phyloP scores from a whole-genome alignment of 1,139 yeast genomes.

The Yamadazyma sp. region DNA sequence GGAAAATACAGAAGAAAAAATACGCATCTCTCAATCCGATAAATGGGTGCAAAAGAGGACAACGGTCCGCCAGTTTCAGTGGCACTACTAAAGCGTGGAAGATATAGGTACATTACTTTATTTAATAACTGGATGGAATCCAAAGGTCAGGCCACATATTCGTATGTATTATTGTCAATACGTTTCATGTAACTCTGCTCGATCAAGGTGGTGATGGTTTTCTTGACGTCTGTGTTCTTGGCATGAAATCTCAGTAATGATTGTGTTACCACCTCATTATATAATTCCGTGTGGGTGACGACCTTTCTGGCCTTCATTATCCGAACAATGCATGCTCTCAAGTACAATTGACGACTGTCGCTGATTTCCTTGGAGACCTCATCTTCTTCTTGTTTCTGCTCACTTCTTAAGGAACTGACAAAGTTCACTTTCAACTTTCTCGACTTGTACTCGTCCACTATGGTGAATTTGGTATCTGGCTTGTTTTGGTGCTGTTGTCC shows the following conservation, averaged over 20 bases:
- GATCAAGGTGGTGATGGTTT: slow-evolving; percentile 80
- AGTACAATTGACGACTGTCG: slow-evolving; percentile 80
- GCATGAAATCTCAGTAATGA: slow-evolving; percentile 85
- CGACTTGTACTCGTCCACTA: slow-evolving; percentile 81
- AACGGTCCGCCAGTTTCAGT: too few species aligned
- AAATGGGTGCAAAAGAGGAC: slow-evolving; percentile 2
- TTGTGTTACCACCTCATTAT: slow-evolving; percentile 88
- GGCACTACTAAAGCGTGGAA: not conserved
- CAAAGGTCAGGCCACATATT: slow-evolving; percentile 47
- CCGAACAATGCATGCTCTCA: slow-evolving; percentile 92
- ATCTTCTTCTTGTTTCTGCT: slow-evolving; percentile 72
- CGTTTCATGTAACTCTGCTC: slow-evolving; percentile 86
- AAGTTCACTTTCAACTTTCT: slow-evolving; percentile 84
- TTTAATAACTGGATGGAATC: slow-evolving; percentile 20
- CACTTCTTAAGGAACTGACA: slow-evolving; percentile 78
- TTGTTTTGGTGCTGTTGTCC: slow-evolving; percentile 48
- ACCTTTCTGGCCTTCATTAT: slow-evolving; percentile 93
- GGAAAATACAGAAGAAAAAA: not conserved
- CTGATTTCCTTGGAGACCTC: slow-evolving; percentile 84
- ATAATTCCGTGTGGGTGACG: slow-evolving; percentile 74
- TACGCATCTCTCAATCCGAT: not conserved
- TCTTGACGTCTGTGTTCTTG: slow-evolving; percentile 79
- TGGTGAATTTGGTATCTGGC: slow-evolving; percentile 62
- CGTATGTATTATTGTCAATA: slow-evolving; percentile 71
- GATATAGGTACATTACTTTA: slow-evolving; percentile 19